A percentile compares a stretch with the other conserved stretches of the same genome.
phyloP scores from a whole-genome alignment of 2,329 filamentous ascomycete species.

The Trichothecium roseum region DNA sequence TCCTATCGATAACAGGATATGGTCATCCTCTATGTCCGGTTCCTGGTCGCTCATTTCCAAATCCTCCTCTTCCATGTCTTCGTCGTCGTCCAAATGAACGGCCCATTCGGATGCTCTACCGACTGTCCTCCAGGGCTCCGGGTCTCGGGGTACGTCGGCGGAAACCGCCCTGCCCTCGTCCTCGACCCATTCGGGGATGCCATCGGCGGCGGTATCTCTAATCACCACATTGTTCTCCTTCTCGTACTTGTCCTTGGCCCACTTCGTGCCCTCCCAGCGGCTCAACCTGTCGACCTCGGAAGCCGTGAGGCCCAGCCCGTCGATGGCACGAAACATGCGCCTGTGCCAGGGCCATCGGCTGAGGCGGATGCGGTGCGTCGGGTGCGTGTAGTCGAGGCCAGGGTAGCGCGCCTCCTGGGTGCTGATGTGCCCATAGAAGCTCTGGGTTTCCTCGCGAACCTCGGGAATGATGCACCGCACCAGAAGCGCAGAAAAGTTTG shows the following conservation, averaged over 20 bases:
- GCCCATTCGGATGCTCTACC: background rate
- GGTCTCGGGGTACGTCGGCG: background rate
- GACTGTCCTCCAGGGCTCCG: background rate
- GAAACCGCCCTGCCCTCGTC: conserved; percentile 1
- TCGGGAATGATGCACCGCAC: conserved; percentile 64
- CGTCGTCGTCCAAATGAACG: conserved; percentile 6
- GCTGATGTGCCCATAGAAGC: conserved; percentile 70
- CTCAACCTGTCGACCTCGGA: conserved; percentile 62
- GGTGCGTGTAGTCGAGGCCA: conserved; percentile 66
- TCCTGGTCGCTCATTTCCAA: conserved; percentile 19
- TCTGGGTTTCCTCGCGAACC: conserved; percentile 67
- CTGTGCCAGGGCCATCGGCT: conserved; percentile 68
- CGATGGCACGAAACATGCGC: conserved; percentile 66
- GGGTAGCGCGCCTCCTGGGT: conserved; percentile 75
- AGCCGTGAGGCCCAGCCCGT: conserved; percentile 56
- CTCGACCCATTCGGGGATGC: conserved; percentile 52
- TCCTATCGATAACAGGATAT: conserved; percentile 38
- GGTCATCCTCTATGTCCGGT: conserved; percentile 8
- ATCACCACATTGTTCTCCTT: conserved; percentile 62
- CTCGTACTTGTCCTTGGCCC: conserved; percentile 74
- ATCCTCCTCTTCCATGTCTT: conserved; percentile 12
- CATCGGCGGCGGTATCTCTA: conserved; percentile 55
- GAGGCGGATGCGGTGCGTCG: conserved; percentile 66
- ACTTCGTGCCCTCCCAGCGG: conserved; percentile 75
- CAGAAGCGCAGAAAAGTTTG: conserved; percentile 60